Evolutionary conservation across 345 rosid genomes (phyloP).

Genomic region (Ceriops tagal): DNA sequence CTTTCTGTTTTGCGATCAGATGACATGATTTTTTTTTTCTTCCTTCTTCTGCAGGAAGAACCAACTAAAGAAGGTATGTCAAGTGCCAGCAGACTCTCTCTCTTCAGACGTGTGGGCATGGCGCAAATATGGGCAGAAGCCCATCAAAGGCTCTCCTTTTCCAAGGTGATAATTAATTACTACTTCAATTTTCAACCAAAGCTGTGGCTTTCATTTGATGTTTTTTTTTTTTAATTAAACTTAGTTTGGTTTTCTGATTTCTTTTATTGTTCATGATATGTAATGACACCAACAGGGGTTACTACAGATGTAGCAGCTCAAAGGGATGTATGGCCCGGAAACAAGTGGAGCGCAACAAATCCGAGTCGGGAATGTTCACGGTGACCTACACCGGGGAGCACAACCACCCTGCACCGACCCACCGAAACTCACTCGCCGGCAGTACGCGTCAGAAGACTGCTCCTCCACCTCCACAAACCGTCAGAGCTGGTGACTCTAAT

Average conservation of each 20-base stretch:
- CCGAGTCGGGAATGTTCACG: slow-evolving; percentile 84
- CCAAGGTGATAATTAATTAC: slow-evolving; percentile 54
- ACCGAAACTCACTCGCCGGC: slow-evolving; percentile 92
- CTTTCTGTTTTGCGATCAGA: background rate
- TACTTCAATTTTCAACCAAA: background rate
- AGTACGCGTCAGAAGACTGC: slow-evolving; percentile 73
- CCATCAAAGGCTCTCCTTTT: slow-evolving; percentile 97
- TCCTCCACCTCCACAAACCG: slow-evolving; percentile 26
- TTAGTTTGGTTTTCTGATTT: no score
- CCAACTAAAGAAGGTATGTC: slow-evolving; percentile 79
- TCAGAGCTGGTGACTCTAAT: slow-evolving; percentile 26
- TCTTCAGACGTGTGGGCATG: slow-evolving; percentile 98
- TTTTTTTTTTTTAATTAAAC: no score
- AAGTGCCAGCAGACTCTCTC: slow-evolving; percentile 82
- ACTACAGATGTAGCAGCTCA: slow-evolving; percentile 95
- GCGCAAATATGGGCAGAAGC: slow-evolving; percentile 99
- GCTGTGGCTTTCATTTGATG: background rate
- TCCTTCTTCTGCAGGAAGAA: slow-evolving; percentile 53
- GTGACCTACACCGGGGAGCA: slow-evolving; percentile 97
- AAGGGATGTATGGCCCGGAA: slow-evolving; percentile 97
- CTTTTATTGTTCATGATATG: no score
- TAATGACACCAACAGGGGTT: slow-evolving; percentile 51
- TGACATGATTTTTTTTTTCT: background rate
- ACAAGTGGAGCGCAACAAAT: slow-evolving; percentile 98
- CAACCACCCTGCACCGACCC: slow-evolving; percentile 89